Evolutionary conservation across 768 basidiomycete genomes (phyloP).

Genomic region (Boletus coccyginus): DNA sequence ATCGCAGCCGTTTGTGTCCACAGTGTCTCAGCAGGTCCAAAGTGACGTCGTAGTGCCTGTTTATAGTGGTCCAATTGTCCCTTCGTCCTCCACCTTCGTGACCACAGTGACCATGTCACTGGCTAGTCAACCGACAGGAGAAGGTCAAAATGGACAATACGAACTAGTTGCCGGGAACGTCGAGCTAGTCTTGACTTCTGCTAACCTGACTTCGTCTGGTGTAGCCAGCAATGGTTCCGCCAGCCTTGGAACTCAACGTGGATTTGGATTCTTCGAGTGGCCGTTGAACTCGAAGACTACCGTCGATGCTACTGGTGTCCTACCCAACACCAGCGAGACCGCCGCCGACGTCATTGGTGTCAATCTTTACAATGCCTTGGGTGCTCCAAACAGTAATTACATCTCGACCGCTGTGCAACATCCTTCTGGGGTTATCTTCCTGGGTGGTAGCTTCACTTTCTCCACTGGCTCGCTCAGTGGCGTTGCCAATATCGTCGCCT

Average conservation of each 20-base stretch:
- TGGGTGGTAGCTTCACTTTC: conserved; percentile 77
- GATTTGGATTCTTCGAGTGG: conserved; percentile 93
- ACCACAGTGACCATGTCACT: conserved; percentile 76
- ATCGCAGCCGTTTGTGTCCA: conserved; percentile 62
- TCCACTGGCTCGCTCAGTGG: conserved; percentile 53
- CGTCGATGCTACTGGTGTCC: conserved; percentile 56
- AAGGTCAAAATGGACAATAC: conserved; percentile 65
- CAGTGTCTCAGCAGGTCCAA: conserved; percentile 68
- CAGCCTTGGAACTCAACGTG: conserved; percentile 38
- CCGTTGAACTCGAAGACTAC: conserved; percentile 45
- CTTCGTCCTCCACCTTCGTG: conserved; percentile 66
- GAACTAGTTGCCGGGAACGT: conserved; percentile 84
- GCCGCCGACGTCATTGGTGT: conserved; percentile 60
- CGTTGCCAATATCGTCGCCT: conserved; percentile 69
- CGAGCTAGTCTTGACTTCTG: conserved; percentile 71
- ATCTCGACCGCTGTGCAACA: conserved; percentile 64
- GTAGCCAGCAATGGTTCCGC: conserved; percentile 29
- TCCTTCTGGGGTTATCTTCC: conserved; percentile 59
- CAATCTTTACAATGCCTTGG: conserved; percentile 59
- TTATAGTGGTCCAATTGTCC: conserved; percentile 83
- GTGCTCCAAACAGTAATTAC: conserved; percentile 38
- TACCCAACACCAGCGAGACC: conserved; percentile 73
- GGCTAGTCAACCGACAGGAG: conserved; percentile 59
- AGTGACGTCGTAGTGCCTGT: conserved; percentile 60
- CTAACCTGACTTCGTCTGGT: conserved; percentile 40